These are phyloP conservation scores for Cucumis melo DNA, from an alignment of 306 rosid species.

Conservation along the genomic window DNA sequence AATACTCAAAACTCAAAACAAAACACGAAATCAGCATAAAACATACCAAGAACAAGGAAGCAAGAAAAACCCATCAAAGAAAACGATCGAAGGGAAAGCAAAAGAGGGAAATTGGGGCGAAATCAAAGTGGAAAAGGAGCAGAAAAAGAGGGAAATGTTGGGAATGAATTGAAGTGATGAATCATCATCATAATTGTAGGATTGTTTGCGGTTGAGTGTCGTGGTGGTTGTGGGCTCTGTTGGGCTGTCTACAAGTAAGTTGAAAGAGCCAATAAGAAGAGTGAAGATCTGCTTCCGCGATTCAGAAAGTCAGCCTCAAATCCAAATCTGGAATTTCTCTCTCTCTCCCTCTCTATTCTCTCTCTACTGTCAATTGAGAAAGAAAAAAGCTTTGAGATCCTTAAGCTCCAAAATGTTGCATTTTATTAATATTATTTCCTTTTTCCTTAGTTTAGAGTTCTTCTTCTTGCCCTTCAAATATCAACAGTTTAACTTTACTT, in stretches of 20 bases:
- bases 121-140: background rate
- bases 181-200: background rate
- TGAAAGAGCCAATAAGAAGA: background rate
- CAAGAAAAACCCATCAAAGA: conserved; percentile 1
- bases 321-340: conserved; percentile 2
- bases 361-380: background rate
- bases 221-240: background rate
- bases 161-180: background rate
- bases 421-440: background rate
- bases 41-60: background rate
- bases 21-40: background rate
- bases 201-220: background rate
- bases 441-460: background rate
- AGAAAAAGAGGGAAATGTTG: background rate
- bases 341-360: background rate
- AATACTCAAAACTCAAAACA: background rate
- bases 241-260: background rate
- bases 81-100: background rate
- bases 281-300: background rate
- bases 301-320: conserved; percentile 5
- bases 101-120: background rate
- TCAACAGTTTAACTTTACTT: background rate
- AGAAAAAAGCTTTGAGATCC: background rate
- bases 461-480: too few species aligned
- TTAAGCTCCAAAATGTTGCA: background rate